Percentiles rank a stretch among this genome's conserved stretches.
Conservation (phyloP, 176 grass and related monocot genomes). For the Juncus inflexus region DNA sequence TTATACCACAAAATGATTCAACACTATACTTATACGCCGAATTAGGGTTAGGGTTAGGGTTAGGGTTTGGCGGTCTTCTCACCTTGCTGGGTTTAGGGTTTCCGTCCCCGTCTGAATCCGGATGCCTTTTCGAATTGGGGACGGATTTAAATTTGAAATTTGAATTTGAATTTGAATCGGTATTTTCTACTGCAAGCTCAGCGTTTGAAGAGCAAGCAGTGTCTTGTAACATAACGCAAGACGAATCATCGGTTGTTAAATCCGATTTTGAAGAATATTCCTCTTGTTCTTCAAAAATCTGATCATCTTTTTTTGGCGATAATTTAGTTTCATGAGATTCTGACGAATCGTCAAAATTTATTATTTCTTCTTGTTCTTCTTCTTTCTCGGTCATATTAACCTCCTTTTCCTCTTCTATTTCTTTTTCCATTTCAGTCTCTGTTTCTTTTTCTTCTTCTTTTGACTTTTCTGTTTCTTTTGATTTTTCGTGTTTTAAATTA, state of each 20-base stretch:
- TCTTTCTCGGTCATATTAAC: constrained; percentile 81
- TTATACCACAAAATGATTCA: constrained; percentile 78
- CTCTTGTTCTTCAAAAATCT: constrained; percentile 11
- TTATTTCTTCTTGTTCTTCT: not conserved
- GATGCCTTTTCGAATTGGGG: constrained; percentile 83
- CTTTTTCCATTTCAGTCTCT: constrained; percentile 1
- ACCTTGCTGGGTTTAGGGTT: constrained; percentile 97
- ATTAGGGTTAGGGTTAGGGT: constrained; percentile 41
- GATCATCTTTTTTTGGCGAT: constrained; percentile 6
- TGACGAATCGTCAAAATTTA: not conserved
- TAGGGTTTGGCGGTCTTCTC: constrained; percentile 33
- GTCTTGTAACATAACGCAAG: constrained; percentile 53
- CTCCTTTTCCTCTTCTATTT: constrained; percentile 56
- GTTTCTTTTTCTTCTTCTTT: constrained; percentile 25
- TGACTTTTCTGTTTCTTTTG: constrained; percentile 28
- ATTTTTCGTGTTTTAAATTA: constrained; percentile 40
- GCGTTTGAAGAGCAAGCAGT: too few relatives aligned
- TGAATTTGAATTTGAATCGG: too few relatives aligned
- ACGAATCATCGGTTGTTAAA: constrained; percentile 40
- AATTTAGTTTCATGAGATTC: constrained; percentile 12
- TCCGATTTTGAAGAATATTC: constrained; percentile 41
- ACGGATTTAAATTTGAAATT: constrained; percentile 40
- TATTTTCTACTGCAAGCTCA: too few relatives aligned
- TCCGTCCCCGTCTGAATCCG: constrained; percentile 65
- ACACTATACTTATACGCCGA: constrained; percentile 79